Percentiles rank a stretch among this genome's conserved stretches.
Conservation (phyloP, 768 basidiomycete species). For the Lactifluus rugatus region DNA sequence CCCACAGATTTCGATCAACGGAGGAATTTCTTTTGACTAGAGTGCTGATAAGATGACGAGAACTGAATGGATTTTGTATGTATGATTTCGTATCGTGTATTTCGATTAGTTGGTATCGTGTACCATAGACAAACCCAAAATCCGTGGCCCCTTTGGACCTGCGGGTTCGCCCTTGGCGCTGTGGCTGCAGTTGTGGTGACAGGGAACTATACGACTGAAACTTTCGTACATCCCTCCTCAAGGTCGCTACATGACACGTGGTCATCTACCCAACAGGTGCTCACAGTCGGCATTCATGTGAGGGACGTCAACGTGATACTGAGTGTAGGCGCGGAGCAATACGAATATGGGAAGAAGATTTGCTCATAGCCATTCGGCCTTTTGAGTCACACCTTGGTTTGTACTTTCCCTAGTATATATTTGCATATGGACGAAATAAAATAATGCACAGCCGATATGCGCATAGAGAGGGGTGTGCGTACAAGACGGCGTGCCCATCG, state of each 20-base stretch:
- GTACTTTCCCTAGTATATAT: neutral
- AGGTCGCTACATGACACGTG: neutral
- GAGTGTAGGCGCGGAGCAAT: neutral
- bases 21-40: conserved; percentile 3
- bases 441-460: neutral
- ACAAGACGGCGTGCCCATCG: neutral
- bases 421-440: neutral
- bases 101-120: no score
- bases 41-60: neutral
- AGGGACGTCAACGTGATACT: neutral
- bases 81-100: neutral
- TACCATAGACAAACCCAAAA: no score
- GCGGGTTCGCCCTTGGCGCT: no score
- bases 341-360: neutral
- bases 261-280: neutral
- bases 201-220: no score
- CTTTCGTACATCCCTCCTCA: neutral
- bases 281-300: neutral
- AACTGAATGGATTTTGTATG: neutral
- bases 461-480: neutral
- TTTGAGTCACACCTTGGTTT: neutral
- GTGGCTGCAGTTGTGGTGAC: no score
- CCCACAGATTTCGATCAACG: conserved; percentile 4
- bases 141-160: no score
- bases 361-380: no score